phyloP scores from a whole-genome alignment of 805 yeast genomes.

The Candida anglica region DNA sequence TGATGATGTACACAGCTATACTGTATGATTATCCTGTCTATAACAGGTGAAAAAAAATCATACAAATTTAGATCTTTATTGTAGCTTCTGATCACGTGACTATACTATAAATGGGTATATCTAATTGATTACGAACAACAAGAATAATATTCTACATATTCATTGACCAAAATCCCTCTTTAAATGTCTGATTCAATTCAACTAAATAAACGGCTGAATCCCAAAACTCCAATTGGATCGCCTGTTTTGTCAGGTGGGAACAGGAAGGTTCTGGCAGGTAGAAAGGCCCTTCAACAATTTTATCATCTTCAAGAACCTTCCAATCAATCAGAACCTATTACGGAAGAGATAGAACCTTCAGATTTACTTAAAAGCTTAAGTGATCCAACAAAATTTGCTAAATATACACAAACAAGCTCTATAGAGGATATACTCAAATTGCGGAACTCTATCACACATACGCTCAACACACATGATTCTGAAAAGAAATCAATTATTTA shows the following conservation, averaged over 20 bases:
- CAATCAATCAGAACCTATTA: not conserved
- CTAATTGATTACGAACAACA: no score
- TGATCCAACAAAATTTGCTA: conserved; percentile 14
- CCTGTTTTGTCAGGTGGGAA: conserved; percentile 4
- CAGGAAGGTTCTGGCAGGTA: conserved; percentile 34
- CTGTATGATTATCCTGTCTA: no score
- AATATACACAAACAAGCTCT: conserved; percentile 18
- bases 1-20: no score
- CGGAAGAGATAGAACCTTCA: not conserved
- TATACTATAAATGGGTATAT: no score
- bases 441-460: conserved; percentile 35
- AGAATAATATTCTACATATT: no score
- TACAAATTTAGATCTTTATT: no score
- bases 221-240: no score
- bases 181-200: no score
- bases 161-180: no score
- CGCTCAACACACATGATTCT: conserved; percentile 50
- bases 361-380: not conserved
- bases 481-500: conserved; percentile 68
- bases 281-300: conserved; percentile 41
- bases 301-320: conserved; percentile 24
- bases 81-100: no score
- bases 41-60: no score
- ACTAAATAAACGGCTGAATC: no score
- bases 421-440: conserved; percentile 28